Evolutionary conservation across 148 eudicot genomes (phyloP), one percentile per base, ranked within the genome.

Genomic region (Agrostemma githago): DNA sequence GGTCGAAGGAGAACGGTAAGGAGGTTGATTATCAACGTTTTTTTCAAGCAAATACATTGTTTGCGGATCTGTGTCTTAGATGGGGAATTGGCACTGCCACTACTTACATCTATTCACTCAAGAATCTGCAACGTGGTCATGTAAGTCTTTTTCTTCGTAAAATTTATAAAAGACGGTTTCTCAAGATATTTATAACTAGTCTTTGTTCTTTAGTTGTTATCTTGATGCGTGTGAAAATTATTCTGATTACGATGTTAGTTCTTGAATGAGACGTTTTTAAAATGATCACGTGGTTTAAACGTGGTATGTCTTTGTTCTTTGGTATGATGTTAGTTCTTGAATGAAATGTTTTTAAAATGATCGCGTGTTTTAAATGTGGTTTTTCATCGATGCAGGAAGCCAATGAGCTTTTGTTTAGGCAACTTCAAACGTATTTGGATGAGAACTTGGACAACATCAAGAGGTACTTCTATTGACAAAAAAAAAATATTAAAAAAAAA

Each of bases 361-460:
- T 26, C 34, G 1, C 34, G 34, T 26, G 34, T 0, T 26, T 26
- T 26, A 26, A 26, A 26, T 26, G 34, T 26, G 34, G 10, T n/a
- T 56, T 56, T 17, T 16, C 16, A 3, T 8, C 60, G 5, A 3
- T 70, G 72, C 76, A 78, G 80, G 80, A 78, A 65, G 72, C 76
- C 9, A 56, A 66, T n/a, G 46, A 78, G 3, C 56, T 78, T 6
- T 3, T 78, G 2, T 72, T 72, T 37, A 42, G 59, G 14, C 76
- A 65, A 12, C 62, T 78, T 38, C 72, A 78, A 58, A 67, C 41
- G 3, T 72, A 37, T 66, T n/a, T 78, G 38, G 67, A 57, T 21
- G 61, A 65, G 3, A 72, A 78, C 46, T 11, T 78, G 3, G 72
- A 78, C 1, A 66, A 41, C 39, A 65, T 72, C 21, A 37, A 65